Base-by-base conservation (phyloP, 1,284 basidiomycete species). In the Ustilago tritici region DNA sequence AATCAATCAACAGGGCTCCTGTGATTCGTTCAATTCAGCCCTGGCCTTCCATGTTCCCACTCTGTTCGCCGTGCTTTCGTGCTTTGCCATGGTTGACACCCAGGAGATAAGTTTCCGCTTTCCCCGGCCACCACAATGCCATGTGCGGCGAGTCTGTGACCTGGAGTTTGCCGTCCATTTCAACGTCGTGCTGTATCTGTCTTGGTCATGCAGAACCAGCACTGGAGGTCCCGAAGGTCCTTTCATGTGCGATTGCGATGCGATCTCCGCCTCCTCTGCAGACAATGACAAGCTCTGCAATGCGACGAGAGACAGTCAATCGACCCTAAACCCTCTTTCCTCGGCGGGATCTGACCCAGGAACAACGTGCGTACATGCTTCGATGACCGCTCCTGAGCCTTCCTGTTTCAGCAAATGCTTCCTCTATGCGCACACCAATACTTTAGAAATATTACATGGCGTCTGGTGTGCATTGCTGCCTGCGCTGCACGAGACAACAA, bases 191-290 rank as follows among this genome's bases (percentile, higher is more conserved):
- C 1, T 19, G n/a, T 46, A 7, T 46, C 43, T 46, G 43, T 46
- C 43, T 19, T 19, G 7, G 17, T 46, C 43, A 19, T 46, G 43
- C n/a, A n/a, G 43, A 46, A 19, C 31, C 4, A 52, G 31, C 31
- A 31, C 38, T 40, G 23, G n/a, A 23, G 28, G 23, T 12, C 8
- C 36, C 31, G 2, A 9, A 41, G 19, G 2, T 9, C 19, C 56
- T 41, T 28, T 19, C 3, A 46, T 43, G 7, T n/a, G 15, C 41
- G 41, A 46, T 23, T 40, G 4, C 17, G 15, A 23, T 62, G n/a
- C 54, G 41, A 65, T 65, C 62, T 61, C 69, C 69, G 69, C 63
- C 50, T 61, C 40, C 43, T 31, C 62, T 63, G 69, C 69, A 41
- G n/a, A 49, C 34, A 23, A 35, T 35, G 14, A 17, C 10, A 12